phyloP scores from a whole-genome alignment of 2,329 filamentous ascomycete genomes.

The Harringtonia aguacate region DNA sequence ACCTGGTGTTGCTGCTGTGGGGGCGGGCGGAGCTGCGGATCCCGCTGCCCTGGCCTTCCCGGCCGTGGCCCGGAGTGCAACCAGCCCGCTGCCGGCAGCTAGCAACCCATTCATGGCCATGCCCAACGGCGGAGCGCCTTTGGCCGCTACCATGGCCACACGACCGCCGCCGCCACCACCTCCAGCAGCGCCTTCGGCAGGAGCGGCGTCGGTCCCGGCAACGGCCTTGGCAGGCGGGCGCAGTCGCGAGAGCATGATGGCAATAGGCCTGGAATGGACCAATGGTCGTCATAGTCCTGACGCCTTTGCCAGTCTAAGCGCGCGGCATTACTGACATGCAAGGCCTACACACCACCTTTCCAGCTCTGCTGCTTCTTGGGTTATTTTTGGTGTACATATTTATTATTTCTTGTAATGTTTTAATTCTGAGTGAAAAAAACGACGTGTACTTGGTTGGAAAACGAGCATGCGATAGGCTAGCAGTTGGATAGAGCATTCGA shows the following conservation, averaged over 20 bases:
- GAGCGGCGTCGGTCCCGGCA: slow-evolving; percentile 7
- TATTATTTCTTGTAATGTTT: background rate
- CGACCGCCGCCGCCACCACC: slow-evolving; percentile 6
- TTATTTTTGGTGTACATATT: background rate
- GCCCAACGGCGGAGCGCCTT: slow-evolving; percentile 11
- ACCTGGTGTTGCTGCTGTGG: slow-evolving; percentile 6
- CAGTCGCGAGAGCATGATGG: slow-evolving; percentile 64
- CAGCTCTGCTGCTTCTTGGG: background rate
- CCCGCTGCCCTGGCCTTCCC: slow-evolving; percentile 18
- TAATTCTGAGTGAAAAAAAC: background rate
- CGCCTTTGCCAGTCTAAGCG: slow-evolving; percentile 67
- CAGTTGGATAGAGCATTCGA: too few relatives aligned
- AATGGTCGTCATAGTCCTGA: slow-evolving; percentile 70
- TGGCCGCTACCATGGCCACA: slow-evolving; percentile 1
- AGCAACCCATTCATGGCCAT: slow-evolving; percentile 48
- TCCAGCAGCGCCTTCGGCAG: slow-evolving; percentile 6
- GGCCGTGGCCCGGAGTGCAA: slow-evolving; percentile 18
- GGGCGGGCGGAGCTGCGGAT: slow-evolving; percentile 10
- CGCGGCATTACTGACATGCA: slow-evolving; percentile 41
- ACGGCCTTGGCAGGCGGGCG: slow-evolving; percentile 25
- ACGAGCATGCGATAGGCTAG: too few relatives aligned
- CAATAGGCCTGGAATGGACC: slow-evolving; percentile 53
- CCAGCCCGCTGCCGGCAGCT: slow-evolving; percentile 22
- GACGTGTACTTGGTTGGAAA: too few relatives aligned
- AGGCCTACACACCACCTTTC: too few relatives aligned